Evolutionary conservation across 495 filamentous ascomycete genomes (phyloP).

Genomic region (Durotheca rogersii): DNA sequence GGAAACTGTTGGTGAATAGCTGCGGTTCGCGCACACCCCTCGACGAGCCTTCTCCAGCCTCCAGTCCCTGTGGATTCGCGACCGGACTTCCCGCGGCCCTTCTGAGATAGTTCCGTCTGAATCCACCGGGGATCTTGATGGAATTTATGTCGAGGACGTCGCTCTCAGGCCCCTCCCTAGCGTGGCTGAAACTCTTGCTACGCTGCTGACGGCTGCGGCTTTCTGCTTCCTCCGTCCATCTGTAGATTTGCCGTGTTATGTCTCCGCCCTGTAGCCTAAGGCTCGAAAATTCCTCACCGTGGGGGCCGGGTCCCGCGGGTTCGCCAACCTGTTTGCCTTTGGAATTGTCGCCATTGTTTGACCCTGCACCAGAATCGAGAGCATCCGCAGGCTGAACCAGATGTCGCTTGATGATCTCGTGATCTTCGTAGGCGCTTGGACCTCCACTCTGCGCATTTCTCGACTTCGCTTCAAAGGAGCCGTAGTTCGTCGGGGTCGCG

Average conservation of each 20-base stretch:
- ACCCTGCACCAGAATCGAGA: slow-evolving; percentile 39
- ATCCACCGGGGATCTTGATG: slow-evolving; percentile 91
- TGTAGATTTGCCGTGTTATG: slow-evolving; percentile 89
- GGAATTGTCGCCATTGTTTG: slow-evolving; percentile 39
- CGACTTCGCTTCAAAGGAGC: slow-evolving; percentile 69
- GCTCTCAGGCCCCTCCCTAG: slow-evolving; percentile 72
- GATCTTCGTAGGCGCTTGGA: slow-evolving; percentile 66
- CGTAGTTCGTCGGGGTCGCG: slow-evolving; percentile 66
- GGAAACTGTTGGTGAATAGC: slow-evolving; percentile 83
- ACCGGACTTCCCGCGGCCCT: slow-evolving; percentile 62
- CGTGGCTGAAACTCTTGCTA: slow-evolving; percentile 81
- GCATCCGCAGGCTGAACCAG: slow-evolving; percentile 66
- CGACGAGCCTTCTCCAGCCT: slow-evolving; percentile 40
- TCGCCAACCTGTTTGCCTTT: slow-evolving; percentile 52
- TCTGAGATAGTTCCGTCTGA: slow-evolving; percentile 83
- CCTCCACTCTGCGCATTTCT: slow-evolving; percentile 45
- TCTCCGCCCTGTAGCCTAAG: slow-evolving; percentile 89
- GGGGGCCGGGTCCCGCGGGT: slow-evolving; percentile 46
- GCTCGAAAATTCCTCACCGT: slow-evolving; percentile 86
- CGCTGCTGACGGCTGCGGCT: slow-evolving; percentile 61
- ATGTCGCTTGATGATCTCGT: slow-evolving; percentile 78
- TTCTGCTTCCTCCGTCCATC: slow-evolving; percentile 83
- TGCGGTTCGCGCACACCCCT: slow-evolving; percentile 52
- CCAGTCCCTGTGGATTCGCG: slow-evolving; percentile 47
- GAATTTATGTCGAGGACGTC: slow-evolving; percentile 78